Percentiles rank a stretch among this genome's conserved stretches.
phyloP scores from a whole-genome alignment of 2,329 filamentous ascomycete species.

The Venturia aucupariae region DNA sequence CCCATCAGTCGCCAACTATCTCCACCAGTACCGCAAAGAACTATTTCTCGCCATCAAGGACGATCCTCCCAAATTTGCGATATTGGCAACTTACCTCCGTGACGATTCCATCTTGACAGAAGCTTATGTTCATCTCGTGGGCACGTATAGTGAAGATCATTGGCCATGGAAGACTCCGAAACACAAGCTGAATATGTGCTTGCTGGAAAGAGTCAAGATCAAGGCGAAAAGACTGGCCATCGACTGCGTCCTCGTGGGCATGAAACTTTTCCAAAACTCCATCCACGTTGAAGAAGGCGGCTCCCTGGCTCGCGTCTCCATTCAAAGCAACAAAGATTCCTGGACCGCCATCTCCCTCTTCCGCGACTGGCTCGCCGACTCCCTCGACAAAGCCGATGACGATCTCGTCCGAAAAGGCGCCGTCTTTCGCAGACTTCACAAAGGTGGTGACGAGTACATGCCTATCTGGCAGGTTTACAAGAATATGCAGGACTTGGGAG shows the following conservation, averaged over 20 bases:
- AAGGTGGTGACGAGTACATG: background rate
- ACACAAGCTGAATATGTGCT: background rate
- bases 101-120: constrained; percentile 3
- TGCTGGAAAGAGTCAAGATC: background rate
- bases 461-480: background rate
- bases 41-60: constrained; percentile 3
- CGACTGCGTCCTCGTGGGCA: background rate
- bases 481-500: background rate
- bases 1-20: background rate
- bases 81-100: background rate
- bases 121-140: background rate
- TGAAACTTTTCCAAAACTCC: constrained; percentile 3
- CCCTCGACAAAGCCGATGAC: background rate
- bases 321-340: background rate
- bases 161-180: constrained; percentile 1
- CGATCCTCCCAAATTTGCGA: background rate
- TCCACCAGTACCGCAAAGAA: background rate
- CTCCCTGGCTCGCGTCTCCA: background rate
- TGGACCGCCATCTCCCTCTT: background rate
- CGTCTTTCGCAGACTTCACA: background rate
- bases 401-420: background rate
- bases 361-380: background rate
- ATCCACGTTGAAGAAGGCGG: background rate
- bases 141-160: background rate
- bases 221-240: background rate